A percentile compares a stretch with the other conserved stretches of the same genome.
These are phyloP conservation scores for Domatiomyces globalis DNA, from an alignment of 2,329 filamentous ascomycete genomes.

Conservation along the genomic window DNA sequence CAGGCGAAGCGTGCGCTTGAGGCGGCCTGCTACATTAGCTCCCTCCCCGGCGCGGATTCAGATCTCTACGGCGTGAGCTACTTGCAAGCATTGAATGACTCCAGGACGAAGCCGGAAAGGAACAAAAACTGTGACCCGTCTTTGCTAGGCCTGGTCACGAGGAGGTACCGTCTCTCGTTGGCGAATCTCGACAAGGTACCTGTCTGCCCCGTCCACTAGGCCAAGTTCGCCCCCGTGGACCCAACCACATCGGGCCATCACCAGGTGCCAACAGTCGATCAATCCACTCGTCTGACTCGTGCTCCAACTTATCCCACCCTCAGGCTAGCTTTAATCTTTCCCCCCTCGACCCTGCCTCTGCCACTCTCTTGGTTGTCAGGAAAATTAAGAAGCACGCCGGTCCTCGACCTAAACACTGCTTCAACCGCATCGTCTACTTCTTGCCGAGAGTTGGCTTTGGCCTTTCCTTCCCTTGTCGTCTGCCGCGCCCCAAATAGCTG, in stretches of 20 bases:
- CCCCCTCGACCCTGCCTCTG: constrained; percentile 1
- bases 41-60: neutral
- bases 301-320: constrained; percentile 8
- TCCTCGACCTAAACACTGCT: constrained; percentile 16
- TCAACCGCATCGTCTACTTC: constrained; percentile 15
- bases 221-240: neutral
- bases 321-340: constrained; percentile 7
- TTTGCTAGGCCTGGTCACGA: neutral
- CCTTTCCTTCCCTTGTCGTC: constrained; percentile 3
- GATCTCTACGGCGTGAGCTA: neutral
- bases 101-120: neutral
- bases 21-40: neutral
- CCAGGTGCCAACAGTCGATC: neutral
- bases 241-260: neutral
- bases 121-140: neutral
- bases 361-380: constrained; percentile 10
- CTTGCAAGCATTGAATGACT: neutral
- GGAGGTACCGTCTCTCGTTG: neutral
- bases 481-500: neutral
- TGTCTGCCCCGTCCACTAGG: neutral
- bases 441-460: constrained; percentile 12
- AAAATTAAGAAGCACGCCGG: constrained; percentile 17
- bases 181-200: neutral
- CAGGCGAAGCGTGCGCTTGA: neutral
- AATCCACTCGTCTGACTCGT: constrained; percentile 3